phyloP scores from a whole-genome alignment of 2,329 filamentous ascomycete genomes.

The Fusarium scirpi region DNA sequence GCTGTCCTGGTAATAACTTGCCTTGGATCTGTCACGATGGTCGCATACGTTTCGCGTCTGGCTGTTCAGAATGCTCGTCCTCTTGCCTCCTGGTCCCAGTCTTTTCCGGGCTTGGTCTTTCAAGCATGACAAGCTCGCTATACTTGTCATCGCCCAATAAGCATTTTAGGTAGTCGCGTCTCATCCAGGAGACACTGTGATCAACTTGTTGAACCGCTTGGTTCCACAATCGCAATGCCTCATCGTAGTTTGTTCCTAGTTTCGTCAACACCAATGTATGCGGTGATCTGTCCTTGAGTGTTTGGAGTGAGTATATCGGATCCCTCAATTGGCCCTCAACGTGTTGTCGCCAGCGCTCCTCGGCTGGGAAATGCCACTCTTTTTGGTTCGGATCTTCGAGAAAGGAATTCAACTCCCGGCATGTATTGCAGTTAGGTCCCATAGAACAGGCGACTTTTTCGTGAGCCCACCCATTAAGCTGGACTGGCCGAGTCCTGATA shows the following conservation, averaged over 20 bases:
- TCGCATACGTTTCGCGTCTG: background rate
- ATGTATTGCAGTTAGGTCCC: background rate
- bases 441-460: background rate
- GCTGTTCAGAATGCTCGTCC: background rate
- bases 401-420: conserved; percentile 6
- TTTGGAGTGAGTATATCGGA: background rate
- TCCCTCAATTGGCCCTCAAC: background rate
- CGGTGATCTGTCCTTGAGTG: background rate
- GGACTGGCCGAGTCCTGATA: background rate
- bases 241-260: conserved; percentile 3
- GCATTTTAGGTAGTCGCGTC: background rate
- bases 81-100: background rate
- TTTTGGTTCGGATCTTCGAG: background rate
- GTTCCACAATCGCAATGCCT: background rate
- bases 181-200: background rate
- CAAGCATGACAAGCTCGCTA: conserved; percentile 1
- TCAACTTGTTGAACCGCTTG: background rate
- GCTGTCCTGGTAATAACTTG: fast-evolving
- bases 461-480: conserved; percentile 13
- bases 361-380: background rate
- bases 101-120: background rate
- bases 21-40: background rate
- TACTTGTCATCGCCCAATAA: conserved; percentile 18
- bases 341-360: background rate
- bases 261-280: conserved; percentile 11